Percentiles rank a stretch among this genome's conserved stretches.
Conservation (phyloP, 1,139 yeast genomes). For the Diutina neorugosa region DNA sequence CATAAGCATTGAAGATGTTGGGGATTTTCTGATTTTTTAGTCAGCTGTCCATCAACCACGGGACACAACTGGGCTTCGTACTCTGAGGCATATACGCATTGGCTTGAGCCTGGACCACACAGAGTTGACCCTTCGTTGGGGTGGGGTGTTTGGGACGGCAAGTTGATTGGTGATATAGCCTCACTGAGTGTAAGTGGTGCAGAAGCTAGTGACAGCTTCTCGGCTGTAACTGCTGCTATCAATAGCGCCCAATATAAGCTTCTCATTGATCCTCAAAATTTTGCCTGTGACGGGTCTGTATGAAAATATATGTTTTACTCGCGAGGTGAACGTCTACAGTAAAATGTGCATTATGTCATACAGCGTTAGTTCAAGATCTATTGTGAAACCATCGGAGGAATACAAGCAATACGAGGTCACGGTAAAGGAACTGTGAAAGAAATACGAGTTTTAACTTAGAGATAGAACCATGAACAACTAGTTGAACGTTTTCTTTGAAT, state of each 20-base stretch:
- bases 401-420: neutral
- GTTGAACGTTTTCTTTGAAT: neutral
- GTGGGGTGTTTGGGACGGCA: neutral
- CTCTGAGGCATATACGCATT: neutral
- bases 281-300: neutral
- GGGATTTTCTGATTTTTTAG: neutral
- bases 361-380: neutral
- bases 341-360: neutral
- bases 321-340: neutral
- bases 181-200: neutral
- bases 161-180: neutral
- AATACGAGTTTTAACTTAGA: neutral
- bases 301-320: neutral
- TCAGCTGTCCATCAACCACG: neutral
- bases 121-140: neutral
- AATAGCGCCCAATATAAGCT: neutral
- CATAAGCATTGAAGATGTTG: neutral
- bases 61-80: neutral
- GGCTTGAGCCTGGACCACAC: conserved; percentile 1
- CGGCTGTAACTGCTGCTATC: neutral
- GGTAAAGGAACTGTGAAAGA: neutral
- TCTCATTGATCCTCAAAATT: neutral
- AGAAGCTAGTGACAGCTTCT: neutral
- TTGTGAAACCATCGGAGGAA: neutral
- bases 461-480: neutral